phyloP scores from a whole-genome alignment of 768 basidiomycete genomes.

The Rhodosporidiobolus sp. region DNA sequence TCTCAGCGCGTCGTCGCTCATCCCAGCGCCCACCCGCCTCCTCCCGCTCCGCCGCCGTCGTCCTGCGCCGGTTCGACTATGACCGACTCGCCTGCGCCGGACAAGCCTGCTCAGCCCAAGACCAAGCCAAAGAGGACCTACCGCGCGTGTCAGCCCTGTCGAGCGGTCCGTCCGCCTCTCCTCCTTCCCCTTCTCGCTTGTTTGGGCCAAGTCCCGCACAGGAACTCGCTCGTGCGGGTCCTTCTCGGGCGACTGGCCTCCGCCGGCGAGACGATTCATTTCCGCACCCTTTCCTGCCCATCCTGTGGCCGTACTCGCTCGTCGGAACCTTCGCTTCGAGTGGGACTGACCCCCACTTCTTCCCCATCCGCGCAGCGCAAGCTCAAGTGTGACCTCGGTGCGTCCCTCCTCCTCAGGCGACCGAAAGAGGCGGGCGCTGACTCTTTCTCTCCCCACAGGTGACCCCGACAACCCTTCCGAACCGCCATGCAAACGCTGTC shows the following conservation, averaged over 20 bases:
- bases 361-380: slow-evolving; percentile 24
- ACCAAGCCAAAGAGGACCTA: slow-evolving; percentile 27
- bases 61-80: background rate
- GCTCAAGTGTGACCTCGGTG: slow-evolving; percentile 43
- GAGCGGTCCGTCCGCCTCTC: slow-evolving; percentile 2
- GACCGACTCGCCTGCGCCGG: background rate
- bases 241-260: no score
- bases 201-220: no score
- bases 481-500: slow-evolving; percentile 41
- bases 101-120: background rate
- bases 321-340: background rate
- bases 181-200: no score
- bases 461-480: slow-evolving; percentile 39
- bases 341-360: no score
- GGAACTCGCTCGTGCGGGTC: no score
- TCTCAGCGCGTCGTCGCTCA: no score
- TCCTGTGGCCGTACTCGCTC: background rate
- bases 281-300: background rate
- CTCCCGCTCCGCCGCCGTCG: background rate
- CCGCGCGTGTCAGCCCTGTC: slow-evolving; percentile 33
- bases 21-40: no score
- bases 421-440: no score
- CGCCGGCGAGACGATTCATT: no score
- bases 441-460: background rate
- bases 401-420: background rate